These are phyloP conservation scores for Casuarina cunninghamiana DNA, from an alignment of 306 rosid genomes.

Conservation along the genomic window DNA sequence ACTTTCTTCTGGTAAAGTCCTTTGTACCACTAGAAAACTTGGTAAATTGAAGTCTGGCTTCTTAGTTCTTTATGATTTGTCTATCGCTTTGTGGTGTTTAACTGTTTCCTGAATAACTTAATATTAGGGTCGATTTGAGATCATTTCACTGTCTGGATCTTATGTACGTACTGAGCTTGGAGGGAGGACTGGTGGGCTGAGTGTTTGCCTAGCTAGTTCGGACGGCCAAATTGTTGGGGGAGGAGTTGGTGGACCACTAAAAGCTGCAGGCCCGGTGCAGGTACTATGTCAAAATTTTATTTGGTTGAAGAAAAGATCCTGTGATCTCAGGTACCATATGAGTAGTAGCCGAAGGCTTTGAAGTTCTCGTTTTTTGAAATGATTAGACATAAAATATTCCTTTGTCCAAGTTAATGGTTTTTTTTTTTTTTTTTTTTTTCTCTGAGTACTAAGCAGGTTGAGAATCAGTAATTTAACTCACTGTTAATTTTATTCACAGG, in stretches of 20 bases:
- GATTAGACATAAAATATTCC: not conserved
- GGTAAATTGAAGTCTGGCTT: conserved; percentile 12
- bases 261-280: conserved; percentile 97
- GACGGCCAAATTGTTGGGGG: conserved; percentile 97
- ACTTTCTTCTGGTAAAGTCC: conserved; percentile 2
- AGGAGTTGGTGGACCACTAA: conserved; percentile 92
- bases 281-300: conserved; percentile 38
- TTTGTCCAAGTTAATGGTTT: not conserved
- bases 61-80: conserved; percentile 13
- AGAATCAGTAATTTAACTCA: not conserved
- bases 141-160: conserved; percentile 87
- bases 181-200: conserved; percentile 77
- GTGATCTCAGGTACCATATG: conserved; percentile 2
- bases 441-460: not conserved
- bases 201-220: conserved; percentile 75
- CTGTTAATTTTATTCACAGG: conserved; percentile 45
- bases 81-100: conserved; percentile 13
- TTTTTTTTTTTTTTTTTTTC: not conserved
- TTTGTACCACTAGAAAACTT: not conserved
- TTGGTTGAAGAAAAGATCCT: not conserved
- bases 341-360: conserved; percentile 15
- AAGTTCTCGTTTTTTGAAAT: not conserved
- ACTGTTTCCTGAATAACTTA: conserved; percentile 31
- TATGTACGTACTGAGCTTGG: conserved; percentile 76
- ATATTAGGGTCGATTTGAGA: conserved; percentile 85